Base-by-base conservation (phyloP, 805 yeast species). In the Jamesozyma gamospora region DNA sequence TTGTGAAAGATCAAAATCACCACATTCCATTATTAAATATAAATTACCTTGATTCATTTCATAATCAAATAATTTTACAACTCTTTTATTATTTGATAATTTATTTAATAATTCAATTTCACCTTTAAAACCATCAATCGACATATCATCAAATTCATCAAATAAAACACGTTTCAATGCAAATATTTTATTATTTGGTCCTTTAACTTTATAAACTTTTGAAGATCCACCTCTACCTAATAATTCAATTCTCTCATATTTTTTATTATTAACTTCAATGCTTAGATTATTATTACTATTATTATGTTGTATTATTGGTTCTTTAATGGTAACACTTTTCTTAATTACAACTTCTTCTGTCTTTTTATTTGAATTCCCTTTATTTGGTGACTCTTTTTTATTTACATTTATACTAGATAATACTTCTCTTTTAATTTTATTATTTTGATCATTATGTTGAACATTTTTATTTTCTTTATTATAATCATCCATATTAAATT, bases 181-280 rank as follows among this genome's bases (percentile, higher is more conserved):
- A 57, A 72, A 84, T 1, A 74, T 61, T 48, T 72, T 75, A 44
- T 75, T 76, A 35, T 70, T 70, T 74, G 65, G 48, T 73, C 51
- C 52, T 37, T 51, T 80, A 1, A 81, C 92, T 56, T 80, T 82
- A 65, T 80, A 88, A 16, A 88, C 97, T 54, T 82, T 85, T 0
- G 96, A 87, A 0, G 96, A 74, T 0, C 96, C 97, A 19, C 96
- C 97, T 57, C 82, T 74, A 4, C 96, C 97, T 15, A 88, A 58
- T 12, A 83, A 65, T 52, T 86, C 96, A 21, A 83, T 62, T 41
- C 80, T 72, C 51, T 81, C 88, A 54, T 83, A 90, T 32, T 70
- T 70, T 27, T 69, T 69, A 2, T 73, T 77, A 55, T 86, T 83
- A 1, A 80, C 72, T 7, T 52, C 49, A 4, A 71, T 53, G 1